These are phyloP conservation scores for Kluyveromyces aestuarii DNA, from an alignment of 805 yeast genomes.

Conservation along the genomic window DNA sequence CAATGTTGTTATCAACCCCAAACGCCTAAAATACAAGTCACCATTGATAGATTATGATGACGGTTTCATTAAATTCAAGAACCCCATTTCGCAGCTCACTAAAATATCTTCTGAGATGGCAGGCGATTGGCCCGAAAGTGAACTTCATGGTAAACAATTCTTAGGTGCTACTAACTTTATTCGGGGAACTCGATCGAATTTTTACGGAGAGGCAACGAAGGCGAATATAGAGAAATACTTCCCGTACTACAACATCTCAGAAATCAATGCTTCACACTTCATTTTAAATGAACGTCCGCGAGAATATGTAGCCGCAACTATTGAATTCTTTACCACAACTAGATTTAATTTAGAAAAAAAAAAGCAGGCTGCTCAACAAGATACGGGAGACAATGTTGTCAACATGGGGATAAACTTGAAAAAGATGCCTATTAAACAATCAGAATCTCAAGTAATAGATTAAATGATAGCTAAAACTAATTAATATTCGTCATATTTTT, in stretches of 20 bases:
- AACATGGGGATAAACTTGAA: too few relatives aligned
- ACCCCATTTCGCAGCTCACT: conserved; percentile 28
- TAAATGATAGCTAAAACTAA: too few relatives aligned
- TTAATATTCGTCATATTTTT: too few relatives aligned
- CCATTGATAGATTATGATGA: conserved; percentile 22
- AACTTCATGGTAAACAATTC: conserved; percentile 15
- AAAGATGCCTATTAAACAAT: too few relatives aligned
- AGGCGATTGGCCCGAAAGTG: conserved; percentile 28
- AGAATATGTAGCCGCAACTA: conserved; percentile 14
- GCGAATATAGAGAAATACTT: conserved; percentile 17
- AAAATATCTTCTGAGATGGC: conserved; percentile 21
- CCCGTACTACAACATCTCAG: conserved; percentile 19
- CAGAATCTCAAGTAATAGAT: too few relatives aligned
- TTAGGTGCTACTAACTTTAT: conserved; percentile 33
- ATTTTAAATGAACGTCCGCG: conserved; percentile 33
- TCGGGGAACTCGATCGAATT: conserved; percentile 32
- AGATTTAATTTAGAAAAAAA: conserved; percentile 11
- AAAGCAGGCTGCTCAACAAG: background rate
- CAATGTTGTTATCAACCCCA: conserved; percentile 28
- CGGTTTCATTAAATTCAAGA: conserved; percentile 25
- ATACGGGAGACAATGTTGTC: background rate
- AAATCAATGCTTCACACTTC: conserved; percentile 28
- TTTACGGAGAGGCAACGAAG: conserved; percentile 27
- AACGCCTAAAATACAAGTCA: conserved; percentile 13
- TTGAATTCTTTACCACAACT: conserved; percentile 19